Evolutionary conservation across 1,139 yeast genomes (phyloP).

Genomic region (Saccharomyces hybrid): DNA sequence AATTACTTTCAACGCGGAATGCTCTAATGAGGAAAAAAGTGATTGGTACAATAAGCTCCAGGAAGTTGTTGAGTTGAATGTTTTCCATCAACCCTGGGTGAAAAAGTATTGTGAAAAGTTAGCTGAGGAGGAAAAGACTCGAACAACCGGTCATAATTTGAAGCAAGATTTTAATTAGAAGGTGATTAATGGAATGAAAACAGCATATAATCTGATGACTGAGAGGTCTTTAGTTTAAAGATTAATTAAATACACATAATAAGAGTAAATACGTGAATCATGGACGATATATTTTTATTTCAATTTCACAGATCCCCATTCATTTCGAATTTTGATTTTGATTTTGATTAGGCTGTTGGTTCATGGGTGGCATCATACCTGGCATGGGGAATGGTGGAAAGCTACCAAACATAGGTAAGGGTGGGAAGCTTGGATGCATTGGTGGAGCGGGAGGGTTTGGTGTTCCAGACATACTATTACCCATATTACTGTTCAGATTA

Average conservation of each 20-base stretch:
- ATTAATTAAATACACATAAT: not conserved
- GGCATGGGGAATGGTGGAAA: slow-evolving; percentile 32
- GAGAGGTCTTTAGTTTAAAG: not conserved
- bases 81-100: slow-evolving; percentile 65
- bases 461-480: slow-evolving; percentile 2
- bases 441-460: slow-evolving; percentile 10
- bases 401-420: slow-evolving; percentile 36
- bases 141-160: not conserved
- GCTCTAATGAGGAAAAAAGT: slow-evolving; percentile 40
- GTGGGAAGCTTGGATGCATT: slow-evolving; percentile 27
- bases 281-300: not conserved
- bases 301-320: not conserved
- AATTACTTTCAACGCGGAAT: slow-evolving; percentile 64
- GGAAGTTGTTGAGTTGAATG: slow-evolving; percentile 45
- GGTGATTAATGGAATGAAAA: not conserved
- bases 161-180: not conserved
- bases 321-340: slow-evolving; percentile 10
- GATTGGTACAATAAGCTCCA: slow-evolving; percentile 52
- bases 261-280: not conserved
- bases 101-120: slow-evolving; percentile 26
- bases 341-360: slow-evolving; percentile 8
- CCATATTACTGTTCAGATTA: slow-evolving; percentile 6
- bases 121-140: not conserved
- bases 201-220: not conserved
- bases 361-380: slow-evolving; percentile 31